A percentile compares a stretch with the other conserved stretches of the same genome.
Evolutionary conservation across 2,329 filamentous ascomycete genomes (phyloP).

Genomic region (Claviceps arundinis): DNA sequence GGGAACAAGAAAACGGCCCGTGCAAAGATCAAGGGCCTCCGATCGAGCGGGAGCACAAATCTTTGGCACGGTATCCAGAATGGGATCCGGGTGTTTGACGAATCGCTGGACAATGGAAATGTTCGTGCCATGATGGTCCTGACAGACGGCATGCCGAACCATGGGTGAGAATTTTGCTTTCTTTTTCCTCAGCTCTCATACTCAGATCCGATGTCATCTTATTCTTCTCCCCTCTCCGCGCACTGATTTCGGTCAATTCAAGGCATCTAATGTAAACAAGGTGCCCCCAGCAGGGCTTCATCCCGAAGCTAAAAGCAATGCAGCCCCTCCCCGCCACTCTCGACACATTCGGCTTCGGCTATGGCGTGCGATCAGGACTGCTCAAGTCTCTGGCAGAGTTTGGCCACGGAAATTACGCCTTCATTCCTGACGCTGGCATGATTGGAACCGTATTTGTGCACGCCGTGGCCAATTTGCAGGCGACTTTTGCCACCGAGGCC

Average conservation of each 20-base stretch:
- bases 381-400: constrained; percentile 47
- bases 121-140: constrained; percentile 40
- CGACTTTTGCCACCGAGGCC: constrained; percentile 39
- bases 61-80: constrained; percentile 43
- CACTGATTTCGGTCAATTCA: neutral
- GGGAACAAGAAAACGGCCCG: constrained; percentile 4
- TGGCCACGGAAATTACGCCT: constrained; percentile 43
- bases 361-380: constrained; percentile 27
- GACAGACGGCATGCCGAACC: constrained; percentile 42
- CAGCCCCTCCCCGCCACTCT: constrained; percentile 27
- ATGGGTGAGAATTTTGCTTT: constrained; percentile 11
- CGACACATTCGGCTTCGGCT: constrained; percentile 25
- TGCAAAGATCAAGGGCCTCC: constrained; percentile 30
- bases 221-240: constrained; percentile 8
- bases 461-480: constrained; percentile 46
- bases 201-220: neutral
- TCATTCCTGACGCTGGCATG: constrained; percentile 50
- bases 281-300: constrained; percentile 38
- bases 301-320: constrained; percentile 36
- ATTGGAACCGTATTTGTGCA: constrained; percentile 50
- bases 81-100: constrained; percentile 35
- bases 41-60: constrained; percentile 31
- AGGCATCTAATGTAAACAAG: constrained; percentile 10
- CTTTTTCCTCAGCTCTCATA: neutral
- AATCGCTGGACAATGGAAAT: constrained; percentile 16